These are phyloP conservation scores for Peronospora belbahrii DNA, from an alignment of 352 stramenopile genomes.

Conservation along the genomic window DNA sequence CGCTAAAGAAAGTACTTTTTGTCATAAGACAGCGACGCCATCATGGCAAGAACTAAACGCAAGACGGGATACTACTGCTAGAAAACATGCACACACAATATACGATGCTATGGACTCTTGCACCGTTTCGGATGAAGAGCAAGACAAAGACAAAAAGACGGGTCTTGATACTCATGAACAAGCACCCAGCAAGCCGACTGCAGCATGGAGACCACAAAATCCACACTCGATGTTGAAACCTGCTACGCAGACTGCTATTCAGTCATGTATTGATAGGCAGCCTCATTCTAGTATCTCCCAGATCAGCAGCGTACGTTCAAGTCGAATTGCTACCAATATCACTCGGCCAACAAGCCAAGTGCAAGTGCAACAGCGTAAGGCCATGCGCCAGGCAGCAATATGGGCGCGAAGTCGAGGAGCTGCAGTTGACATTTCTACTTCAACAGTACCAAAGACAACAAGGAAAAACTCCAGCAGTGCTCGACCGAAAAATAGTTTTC, in stretches of 20 bases:
- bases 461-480: slow-evolving; percentile 11
- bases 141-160: slow-evolving; percentile 8
- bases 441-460: slow-evolving; percentile 9
- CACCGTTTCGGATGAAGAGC: slow-evolving; percentile 16
- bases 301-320: slow-evolving; percentile 19
- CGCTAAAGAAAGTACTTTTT: not conserved
- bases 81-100: slow-evolving; percentile 4
- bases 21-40: not conserved
- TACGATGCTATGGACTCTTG: slow-evolving; percentile 42
- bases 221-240: slow-evolving; percentile 8
- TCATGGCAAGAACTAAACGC: not conserved
- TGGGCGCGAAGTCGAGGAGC: slow-evolving; percentile 22
- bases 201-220: slow-evolving; percentile 4
- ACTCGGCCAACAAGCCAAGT: slow-evolving; percentile 12
- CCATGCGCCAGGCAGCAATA: slow-evolving; percentile 21
- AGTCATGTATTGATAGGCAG: slow-evolving; percentile 37
- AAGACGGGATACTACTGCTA: not conserved
- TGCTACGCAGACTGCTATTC: slow-evolving; percentile 4
- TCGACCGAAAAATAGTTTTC: slow-evolving; percentile 45
- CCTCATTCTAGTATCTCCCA: slow-evolving; percentile 23
- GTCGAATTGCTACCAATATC: slow-evolving; percentile 9
- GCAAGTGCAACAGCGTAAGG: slow-evolving; percentile 19
- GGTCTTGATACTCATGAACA: slow-evolving; percentile 18
- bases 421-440: slow-evolving; percentile 22
- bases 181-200: slow-evolving; percentile 18